Evolutionary conservation across 306 rosid genomes (phyloP).

Genomic region (Inga laurina): DNA sequence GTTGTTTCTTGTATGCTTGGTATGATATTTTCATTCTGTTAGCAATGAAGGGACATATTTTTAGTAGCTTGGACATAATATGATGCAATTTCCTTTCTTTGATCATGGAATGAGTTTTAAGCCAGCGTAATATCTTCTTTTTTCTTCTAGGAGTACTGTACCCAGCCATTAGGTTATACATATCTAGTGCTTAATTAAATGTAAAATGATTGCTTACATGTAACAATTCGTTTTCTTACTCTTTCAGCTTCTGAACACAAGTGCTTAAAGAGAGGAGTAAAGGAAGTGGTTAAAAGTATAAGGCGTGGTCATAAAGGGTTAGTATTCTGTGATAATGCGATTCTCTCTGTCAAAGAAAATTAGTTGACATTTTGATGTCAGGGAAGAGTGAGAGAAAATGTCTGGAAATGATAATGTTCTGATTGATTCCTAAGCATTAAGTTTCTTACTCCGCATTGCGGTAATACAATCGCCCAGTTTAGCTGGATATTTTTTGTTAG

Average conservation of each 20-base stretch:
- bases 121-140: background rate
- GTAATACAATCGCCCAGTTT: background rate
- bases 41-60: background rate
- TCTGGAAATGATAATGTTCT: background rate
- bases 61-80: background rate
- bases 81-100: background rate
- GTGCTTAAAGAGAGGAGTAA: conserved; percentile 94
- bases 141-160: background rate
- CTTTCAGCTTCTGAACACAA: conserved; percentile 78
- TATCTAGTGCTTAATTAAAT: background rate
- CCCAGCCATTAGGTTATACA: background rate
- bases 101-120: background rate
- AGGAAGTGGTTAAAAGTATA: conserved; percentile 92
- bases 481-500: background rate
- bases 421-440: background rate
- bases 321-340: conserved; percentile 2
- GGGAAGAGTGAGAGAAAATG: background rate
- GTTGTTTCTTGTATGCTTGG: background rate
- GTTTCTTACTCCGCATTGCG: background rate
- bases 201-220: background rate
- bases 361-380: background rate
- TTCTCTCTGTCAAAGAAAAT: background rate
- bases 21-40: background rate
- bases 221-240: background rate
- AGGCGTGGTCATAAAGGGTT: conserved; percentile 93